Percentiles rank a stretch among this genome's conserved stretches.
phyloP scores from a whole-genome alignment of 148 eudicot genomes.

The Rhododendron ovatum region DNA sequence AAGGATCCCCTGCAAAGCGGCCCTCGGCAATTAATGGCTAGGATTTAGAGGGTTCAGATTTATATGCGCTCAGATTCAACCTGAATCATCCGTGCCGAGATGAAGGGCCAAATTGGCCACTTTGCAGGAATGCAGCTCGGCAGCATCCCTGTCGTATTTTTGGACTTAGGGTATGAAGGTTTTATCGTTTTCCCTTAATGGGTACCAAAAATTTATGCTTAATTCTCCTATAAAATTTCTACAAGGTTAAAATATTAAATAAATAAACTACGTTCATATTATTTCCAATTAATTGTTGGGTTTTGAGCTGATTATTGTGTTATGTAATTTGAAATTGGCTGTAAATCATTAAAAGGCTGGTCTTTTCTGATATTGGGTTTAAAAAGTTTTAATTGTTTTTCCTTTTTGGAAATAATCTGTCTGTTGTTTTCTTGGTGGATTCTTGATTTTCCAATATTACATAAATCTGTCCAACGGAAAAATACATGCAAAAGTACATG shows the following conservation, averaged over 20 bases:
- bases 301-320: background rate
- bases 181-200: background rate
- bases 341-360: background rate
- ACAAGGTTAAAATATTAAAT: background rate
- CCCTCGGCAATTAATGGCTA: no score
- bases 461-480: background rate
- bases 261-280: background rate
- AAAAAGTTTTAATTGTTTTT: background rate
- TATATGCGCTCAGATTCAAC: no score
- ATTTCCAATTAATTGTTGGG: background rate
- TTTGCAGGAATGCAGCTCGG: no score
- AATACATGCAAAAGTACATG: no score
- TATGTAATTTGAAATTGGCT: background rate
- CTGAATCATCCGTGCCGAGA: rapidly evolving
- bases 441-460: background rate
- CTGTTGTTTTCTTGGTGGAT: background rate
- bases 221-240: background rate
- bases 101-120: no score
- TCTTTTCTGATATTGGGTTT: background rate
- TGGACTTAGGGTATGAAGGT: background rate
- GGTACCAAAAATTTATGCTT: background rate
- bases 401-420: background rate
- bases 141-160: no score
- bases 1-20: no score
- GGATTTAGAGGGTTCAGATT: no score